Conservation (phyloP, 2,329 filamentous ascomycete genomes). For the Penicillium fuscoglaucum region DNA sequence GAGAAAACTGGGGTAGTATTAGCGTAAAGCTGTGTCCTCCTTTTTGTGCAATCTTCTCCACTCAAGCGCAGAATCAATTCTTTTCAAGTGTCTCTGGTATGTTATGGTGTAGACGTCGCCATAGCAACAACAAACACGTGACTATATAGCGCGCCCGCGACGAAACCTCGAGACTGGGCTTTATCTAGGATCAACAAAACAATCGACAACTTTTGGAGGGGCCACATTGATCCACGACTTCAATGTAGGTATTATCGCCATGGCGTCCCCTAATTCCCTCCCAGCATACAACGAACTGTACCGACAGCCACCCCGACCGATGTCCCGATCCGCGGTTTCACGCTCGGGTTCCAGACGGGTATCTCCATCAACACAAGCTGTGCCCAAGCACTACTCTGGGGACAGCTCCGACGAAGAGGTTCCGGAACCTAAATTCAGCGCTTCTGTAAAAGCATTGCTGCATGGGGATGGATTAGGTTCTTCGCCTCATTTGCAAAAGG, state of each 20-base stretch:
- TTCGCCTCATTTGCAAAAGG: slow-evolving; percentile 45
- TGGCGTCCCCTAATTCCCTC: slow-evolving; percentile 42
- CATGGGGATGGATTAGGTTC: slow-evolving; percentile 53
- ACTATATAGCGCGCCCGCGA: slow-evolving; percentile 18
- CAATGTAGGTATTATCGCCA: slow-evolving; percentile 31
- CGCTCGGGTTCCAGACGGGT: slow-evolving; percentile 35
- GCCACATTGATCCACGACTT: slow-evolving; percentile 30
- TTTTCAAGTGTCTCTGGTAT: neutral
- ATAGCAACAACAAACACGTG: slow-evolving; percentile 23
- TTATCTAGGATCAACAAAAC: slow-evolving; percentile 27
- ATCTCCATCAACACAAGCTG: slow-evolving; percentile 30
- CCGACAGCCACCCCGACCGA: slow-evolving; percentile 39
- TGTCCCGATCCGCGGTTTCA: slow-evolving; percentile 40
- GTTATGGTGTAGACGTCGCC: slow-evolving; percentile 19
- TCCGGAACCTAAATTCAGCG: slow-evolving; percentile 86
- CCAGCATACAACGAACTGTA: slow-evolving; percentile 38
- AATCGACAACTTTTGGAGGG: slow-evolving; percentile 25
- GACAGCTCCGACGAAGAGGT: slow-evolving; percentile 96
- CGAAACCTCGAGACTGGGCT: slow-evolving; percentile 19
- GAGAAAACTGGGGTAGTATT: neutral
- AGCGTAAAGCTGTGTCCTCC: neutral
- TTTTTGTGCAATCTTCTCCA: neutral
- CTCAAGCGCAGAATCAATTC: neutral
- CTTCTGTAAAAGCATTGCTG: slow-evolving; percentile 83
- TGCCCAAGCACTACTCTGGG: slow-evolving; percentile 49